A percentile compares a stretch with the other conserved stretches of the same genome.
These are phyloP conservation scores for Trichosporon sp. DNA, from an alignment of 1,284 basidiomycete genomes.

Conservation along the genomic window DNA sequence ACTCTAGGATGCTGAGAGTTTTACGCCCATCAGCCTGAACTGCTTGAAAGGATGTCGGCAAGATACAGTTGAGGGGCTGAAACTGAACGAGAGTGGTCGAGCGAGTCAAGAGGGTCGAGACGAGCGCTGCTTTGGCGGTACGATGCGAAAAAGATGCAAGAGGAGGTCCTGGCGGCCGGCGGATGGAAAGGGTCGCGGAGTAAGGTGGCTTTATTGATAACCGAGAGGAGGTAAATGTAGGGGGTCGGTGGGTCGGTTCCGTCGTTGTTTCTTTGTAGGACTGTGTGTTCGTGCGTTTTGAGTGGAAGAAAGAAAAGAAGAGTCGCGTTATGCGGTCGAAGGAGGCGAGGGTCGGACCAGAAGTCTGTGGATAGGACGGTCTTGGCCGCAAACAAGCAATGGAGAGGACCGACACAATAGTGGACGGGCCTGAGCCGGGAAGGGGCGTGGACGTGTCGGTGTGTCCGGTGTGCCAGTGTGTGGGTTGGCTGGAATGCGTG, in stretches of 20 bases:
- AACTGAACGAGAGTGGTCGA: background rate
- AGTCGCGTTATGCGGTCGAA: background rate
- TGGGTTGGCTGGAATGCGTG: background rate
- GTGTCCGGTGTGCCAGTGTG: constrained; percentile 1
- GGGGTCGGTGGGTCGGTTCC: background rate
- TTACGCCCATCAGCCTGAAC: constrained; percentile 9
- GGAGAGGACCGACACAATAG: background rate
- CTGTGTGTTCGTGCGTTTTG: too few species aligned
- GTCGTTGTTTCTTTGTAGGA: background rate
- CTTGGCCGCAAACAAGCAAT: constrained; percentile 12
- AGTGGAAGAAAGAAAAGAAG: background rate
- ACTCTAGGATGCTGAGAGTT: constrained; percentile 8
- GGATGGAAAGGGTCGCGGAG: constrained; percentile 10
- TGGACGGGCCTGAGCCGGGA: background rate
- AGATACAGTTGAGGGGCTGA: constrained; percentile 8
- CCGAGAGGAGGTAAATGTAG: background rate
- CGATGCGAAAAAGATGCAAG: constrained; percentile 7
- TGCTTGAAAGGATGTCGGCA: background rate
- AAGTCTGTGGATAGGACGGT: background rate
- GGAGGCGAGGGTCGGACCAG: background rate
- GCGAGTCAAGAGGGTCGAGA: background rate
- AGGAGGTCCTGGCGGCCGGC: background rate
- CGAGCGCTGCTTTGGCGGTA: background rate
- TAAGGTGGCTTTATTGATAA: constrained; percentile 7
- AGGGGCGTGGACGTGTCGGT: constrained; percentile 10